phyloP scores from a whole-genome alignment of 768 basidiomycete genomes.

The Lactarius hatsudake region DNA sequence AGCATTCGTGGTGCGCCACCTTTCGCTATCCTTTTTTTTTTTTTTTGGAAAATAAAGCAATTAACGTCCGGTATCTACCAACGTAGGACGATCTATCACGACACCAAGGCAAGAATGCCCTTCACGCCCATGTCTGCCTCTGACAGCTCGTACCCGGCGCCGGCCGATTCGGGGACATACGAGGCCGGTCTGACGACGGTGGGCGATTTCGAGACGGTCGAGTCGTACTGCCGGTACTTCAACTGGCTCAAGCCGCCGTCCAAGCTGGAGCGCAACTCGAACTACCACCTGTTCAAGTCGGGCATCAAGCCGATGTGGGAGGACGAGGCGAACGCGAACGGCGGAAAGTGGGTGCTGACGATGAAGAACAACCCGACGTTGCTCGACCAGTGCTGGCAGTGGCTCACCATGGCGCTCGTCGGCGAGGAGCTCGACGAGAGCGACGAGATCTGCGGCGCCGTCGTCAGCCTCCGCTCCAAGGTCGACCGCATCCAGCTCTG shows the following conservation, averaged over 20 bases:
- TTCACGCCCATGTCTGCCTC: conserved; percentile 46
- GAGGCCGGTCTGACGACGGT: conserved; percentile 84
- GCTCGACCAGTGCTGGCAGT: conserved; percentile 86
- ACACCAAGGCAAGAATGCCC: conserved; percentile 73
- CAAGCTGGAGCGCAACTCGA: conserved; percentile 82
- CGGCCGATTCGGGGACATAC: conserved; percentile 71
- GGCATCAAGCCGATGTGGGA: conserved; percentile 99
- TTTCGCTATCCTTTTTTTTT: background rate
- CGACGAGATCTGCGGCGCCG: conserved; percentile 79
- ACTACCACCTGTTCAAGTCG: conserved; percentile 93
- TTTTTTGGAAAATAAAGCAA: background rate
- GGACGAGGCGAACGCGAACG: conserved; percentile 85
- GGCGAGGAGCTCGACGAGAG: conserved; percentile 71
- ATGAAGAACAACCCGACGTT: conserved; percentile 80
- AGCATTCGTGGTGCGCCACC: conserved; percentile 67
- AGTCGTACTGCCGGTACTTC: conserved; percentile 87
- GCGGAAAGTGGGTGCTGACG: conserved; percentile 94
- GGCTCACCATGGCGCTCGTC: conserved; percentile 88
- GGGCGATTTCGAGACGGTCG: conserved; percentile 88
- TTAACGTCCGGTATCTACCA: background rate
- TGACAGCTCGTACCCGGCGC: conserved; percentile 31
- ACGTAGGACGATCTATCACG: conserved; percentile 84
- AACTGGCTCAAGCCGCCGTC: conserved; percentile 94
- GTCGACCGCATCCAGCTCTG: conserved; percentile 91
- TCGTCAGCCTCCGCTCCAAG: conserved; percentile 82